Conservation (phyloP, 352 stramenopile species). For the Paralagenidium karlingii region DNA sequence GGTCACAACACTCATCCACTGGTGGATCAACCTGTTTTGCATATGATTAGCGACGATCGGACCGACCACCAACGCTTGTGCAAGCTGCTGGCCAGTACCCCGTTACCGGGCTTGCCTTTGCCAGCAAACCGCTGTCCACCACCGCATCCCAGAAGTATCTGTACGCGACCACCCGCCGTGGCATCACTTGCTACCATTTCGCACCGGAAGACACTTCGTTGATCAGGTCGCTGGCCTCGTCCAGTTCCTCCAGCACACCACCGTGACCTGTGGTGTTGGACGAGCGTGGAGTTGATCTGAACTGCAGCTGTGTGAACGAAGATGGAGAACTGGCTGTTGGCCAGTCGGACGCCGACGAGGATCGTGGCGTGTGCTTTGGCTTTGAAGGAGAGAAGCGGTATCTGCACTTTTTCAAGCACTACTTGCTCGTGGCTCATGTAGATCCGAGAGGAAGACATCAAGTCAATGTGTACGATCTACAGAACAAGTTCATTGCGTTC, state of each 20-base stretch:
- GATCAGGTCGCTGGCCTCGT: slow-evolving; percentile 40
- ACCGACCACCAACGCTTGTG: slow-evolving; percentile 52
- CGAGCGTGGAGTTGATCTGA: slow-evolving; percentile 67
- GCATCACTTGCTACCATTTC: slow-evolving; percentile 77
- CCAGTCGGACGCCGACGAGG: slow-evolving; percentile 73
- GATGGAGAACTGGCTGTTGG: slow-evolving; percentile 74
- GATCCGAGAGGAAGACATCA: slow-evolving; percentile 71
- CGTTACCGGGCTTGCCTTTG: slow-evolving; percentile 67
- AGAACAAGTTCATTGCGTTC: slow-evolving; percentile 90
- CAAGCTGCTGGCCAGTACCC: slow-evolving; percentile 70
- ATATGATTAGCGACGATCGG: slow-evolving; percentile 41
- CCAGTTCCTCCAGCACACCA: slow-evolving; percentile 31
- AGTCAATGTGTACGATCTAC: slow-evolving; percentile 85
- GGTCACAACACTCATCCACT: too few relatives aligned
- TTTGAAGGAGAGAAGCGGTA: slow-evolving; percentile 85
- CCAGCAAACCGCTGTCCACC: slow-evolving; percentile 55
- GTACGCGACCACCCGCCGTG: slow-evolving; percentile 64
- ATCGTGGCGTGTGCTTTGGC: slow-evolving; percentile 76
- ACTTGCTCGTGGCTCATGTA: slow-evolving; percentile 70
- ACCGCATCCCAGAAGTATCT: slow-evolving; percentile 58
- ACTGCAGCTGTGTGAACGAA: slow-evolving; percentile 75
- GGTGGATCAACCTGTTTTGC: too few relatives aligned
- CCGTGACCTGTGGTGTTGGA: slow-evolving; percentile 67
- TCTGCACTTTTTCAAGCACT: slow-evolving; percentile 82
- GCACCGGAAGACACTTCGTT: slow-evolving; percentile 70